Conservation (phyloP, 2,329 filamentous ascomycete genomes). For the Diaporthe amygdali region DNA sequence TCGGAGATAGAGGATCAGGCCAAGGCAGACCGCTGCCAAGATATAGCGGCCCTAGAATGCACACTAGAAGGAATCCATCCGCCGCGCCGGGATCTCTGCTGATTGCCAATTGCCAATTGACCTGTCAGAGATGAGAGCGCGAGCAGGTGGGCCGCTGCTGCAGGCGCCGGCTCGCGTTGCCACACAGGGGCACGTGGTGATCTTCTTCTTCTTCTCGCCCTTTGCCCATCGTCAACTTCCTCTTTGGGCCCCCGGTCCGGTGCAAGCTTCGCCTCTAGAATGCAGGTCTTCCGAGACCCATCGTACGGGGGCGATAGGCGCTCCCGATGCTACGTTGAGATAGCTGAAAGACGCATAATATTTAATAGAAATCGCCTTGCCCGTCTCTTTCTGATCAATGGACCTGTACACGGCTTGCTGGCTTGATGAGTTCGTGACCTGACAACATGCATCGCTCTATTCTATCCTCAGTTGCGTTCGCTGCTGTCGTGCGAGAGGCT, state of each 20-base stretch:
- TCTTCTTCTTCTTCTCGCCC: not conserved
- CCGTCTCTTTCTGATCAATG: not conserved
- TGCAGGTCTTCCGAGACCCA: slow-evolving; percentile 9
- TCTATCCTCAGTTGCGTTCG: slow-evolving; percentile 29
- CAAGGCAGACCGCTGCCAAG: not conserved
- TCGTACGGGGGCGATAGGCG: slow-evolving; percentile 3
- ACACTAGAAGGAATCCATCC: not conserved
- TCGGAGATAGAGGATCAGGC: slow-evolving; percentile 4
- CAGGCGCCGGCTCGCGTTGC: not conserved
- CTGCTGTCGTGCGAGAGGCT: slow-evolving; percentile 35
- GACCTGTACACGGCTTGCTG: not conserved
- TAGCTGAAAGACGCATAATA: not conserved
- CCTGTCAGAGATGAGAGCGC: slow-evolving; percentile 32
- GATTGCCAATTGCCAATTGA: slow-evolving; percentile 23
- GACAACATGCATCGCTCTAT: slow-evolving; percentile 34
- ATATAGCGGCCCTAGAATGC: not conserved
- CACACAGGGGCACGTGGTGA: slow-evolving; percentile 2
- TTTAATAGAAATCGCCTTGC: not conserved
- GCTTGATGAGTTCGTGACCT: not conserved
- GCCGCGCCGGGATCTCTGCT: not conserved
- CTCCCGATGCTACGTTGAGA: not conserved
- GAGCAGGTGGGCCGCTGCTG: slow-evolving; percentile 29
- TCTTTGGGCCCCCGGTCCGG: not conserved
- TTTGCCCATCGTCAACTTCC: not conserved
- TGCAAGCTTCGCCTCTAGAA: not conserved